A percentile compares a stretch with the other conserved stretches of the same genome.
These are phyloP conservation scores for Arthroderma sp. DNA, from an alignment of 2,329 filamentous ascomycete genomes.

Conservation along the genomic window DNA sequence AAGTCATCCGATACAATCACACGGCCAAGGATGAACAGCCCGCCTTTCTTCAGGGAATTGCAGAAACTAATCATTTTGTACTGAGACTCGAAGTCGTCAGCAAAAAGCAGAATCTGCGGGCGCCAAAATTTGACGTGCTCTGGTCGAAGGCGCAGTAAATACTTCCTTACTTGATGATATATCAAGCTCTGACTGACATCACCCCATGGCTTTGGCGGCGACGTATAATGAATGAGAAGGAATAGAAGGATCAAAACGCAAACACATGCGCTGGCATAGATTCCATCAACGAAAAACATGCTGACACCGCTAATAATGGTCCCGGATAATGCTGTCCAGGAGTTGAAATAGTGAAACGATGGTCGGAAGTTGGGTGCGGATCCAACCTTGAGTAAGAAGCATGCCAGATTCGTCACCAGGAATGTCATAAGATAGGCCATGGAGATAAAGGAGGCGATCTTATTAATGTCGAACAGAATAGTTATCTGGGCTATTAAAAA, in stretches of 20 bases:
- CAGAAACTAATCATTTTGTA: slow-evolving; percentile 80
- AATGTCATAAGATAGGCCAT: slow-evolving; percentile 93
- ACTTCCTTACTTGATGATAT: slow-evolving; percentile 79
- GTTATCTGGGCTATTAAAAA: slow-evolving; percentile 64
- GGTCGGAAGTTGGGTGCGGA: slow-evolving; percentile 82
- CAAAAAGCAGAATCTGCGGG: slow-evolving; percentile 70
- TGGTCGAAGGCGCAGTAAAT: slow-evolving; percentile 65
- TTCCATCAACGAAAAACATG: slow-evolving; percentile 82
- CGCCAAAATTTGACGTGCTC: slow-evolving; percentile 93
- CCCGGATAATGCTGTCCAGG: slow-evolving; percentile 65
- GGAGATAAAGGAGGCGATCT: slow-evolving; percentile 77
- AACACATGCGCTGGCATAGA: slow-evolving; percentile 65
- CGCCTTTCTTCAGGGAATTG: slow-evolving; percentile 81
- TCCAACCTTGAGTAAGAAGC: slow-evolving; percentile 72
- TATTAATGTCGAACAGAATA: slow-evolving; percentile 71
- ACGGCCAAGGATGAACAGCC: slow-evolving; percentile 71
- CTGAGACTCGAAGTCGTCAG: slow-evolving; percentile 70
- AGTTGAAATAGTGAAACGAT: slow-evolving; percentile 79
- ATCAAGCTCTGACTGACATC: slow-evolving; percentile 83
- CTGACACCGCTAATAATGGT: slow-evolving; percentile 62
- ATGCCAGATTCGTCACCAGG: slow-evolving; percentile 75
- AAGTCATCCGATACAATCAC: slow-evolving; percentile 82
- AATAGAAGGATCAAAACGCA: slow-evolving; percentile 64
- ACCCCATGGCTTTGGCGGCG: slow-evolving; percentile 77
- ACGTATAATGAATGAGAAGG: slow-evolving; percentile 70